phyloP scores from a whole-genome alignment of 2,329 filamentous ascomycete genomes.

The Lachnellula suecica region DNA sequence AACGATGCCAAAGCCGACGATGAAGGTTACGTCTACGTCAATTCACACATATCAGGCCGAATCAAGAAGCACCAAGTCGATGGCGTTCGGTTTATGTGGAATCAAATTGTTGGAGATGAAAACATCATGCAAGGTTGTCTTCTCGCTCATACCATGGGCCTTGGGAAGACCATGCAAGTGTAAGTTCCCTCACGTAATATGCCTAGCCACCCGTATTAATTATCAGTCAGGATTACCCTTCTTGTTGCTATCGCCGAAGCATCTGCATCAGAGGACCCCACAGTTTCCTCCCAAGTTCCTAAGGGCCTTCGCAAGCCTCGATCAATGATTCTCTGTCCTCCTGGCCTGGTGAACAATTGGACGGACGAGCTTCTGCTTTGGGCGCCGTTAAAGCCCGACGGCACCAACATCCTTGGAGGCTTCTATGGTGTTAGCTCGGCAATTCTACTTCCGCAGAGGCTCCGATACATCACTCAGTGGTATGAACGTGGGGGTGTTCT shows the following conservation, averaged over 20 bases:
- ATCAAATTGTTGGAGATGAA: constrained; percentile 63
- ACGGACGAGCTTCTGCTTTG: constrained; percentile 72
- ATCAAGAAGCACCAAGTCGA: constrained; percentile 81
- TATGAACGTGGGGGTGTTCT: constrained; percentile 65
- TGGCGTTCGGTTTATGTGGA: constrained; percentile 87
- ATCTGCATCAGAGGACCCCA: constrained; percentile 54
- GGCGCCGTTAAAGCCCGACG: constrained; percentile 47
- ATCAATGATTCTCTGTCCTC: constrained; percentile 73
- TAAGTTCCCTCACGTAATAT: constrained; percentile 33
- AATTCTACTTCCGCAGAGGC: constrained; percentile 38
- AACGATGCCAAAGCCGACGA: constrained; percentile 64
- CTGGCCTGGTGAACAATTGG: constrained; percentile 80
- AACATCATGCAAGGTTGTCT: constrained; percentile 70
- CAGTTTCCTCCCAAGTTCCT: constrained; percentile 67
- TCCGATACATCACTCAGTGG: constrained; percentile 57
- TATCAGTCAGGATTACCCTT: constrained; percentile 62
- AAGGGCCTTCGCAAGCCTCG: constrained; percentile 58
- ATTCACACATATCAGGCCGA: constrained; percentile 57
- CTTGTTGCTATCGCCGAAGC: constrained; percentile 72
- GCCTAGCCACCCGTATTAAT: constrained; percentile 15
- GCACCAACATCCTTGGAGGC: constrained; percentile 46
- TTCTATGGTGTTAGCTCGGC: constrained; percentile 54
- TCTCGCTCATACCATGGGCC: constrained; percentile 85
- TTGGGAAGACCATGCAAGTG: constrained; percentile 92
- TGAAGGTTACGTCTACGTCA: constrained; percentile 62